These are phyloP conservation scores for Ottelia alismoides DNA, from an alignment of 106 monocot genomes.

Conservation along the genomic window DNA sequence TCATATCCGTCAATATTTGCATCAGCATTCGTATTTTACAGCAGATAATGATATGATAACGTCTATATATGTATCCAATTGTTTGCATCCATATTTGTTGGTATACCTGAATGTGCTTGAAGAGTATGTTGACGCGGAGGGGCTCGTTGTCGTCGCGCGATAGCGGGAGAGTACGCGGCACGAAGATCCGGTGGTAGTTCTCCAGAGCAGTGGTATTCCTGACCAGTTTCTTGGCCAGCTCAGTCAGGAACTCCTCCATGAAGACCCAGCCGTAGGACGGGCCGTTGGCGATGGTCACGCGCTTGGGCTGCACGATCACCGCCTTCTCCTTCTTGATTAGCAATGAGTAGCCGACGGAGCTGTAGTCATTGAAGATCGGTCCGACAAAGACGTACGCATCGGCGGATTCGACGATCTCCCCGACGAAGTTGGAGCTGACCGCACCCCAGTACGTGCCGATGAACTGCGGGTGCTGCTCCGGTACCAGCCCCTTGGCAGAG, in stretches of 20 bases:
- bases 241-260: constrained; percentile 27
- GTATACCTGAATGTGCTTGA: constrained; percentile 31
- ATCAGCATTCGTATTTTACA: no score
- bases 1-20: no score
- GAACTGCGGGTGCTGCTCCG: no score
- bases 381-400: no score
- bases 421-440: no score
- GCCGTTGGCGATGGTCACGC: constrained; percentile 24
- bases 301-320: constrained; percentile 24
- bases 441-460: no score
- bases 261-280: constrained; percentile 37
- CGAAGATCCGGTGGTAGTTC: constrained; percentile 26
- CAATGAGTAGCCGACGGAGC: constrained; percentile 30
- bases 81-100: no score
- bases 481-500: no score
- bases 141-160: constrained; percentile 18
- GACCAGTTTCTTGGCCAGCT: constrained; percentile 18
- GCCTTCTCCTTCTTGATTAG: constrained; percentile 33
- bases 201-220: constrained; percentile 35
- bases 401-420: no score
- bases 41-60: no score
- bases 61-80: no score
- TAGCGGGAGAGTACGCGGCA: constrained; percentile 16
- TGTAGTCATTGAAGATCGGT: no score
- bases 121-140: constrained; percentile 33